phyloP scores from a whole-genome alignment of 1,284 basidiomycete species.

The Schizophyllum amplum region DNA sequence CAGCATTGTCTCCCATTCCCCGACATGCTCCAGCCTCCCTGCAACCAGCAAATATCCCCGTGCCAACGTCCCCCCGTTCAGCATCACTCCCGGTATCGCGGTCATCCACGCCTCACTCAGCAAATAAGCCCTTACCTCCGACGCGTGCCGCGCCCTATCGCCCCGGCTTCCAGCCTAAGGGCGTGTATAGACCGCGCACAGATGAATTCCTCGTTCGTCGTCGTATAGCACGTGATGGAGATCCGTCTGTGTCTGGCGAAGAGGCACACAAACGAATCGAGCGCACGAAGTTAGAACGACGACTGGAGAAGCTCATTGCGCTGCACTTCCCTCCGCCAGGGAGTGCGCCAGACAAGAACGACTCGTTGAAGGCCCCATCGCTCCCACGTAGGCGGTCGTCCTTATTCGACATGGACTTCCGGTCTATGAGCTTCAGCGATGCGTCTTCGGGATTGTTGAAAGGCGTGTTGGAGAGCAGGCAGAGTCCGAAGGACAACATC shows the following conservation, averaged over 20 bases:
- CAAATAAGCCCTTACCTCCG: constrained; percentile 15
- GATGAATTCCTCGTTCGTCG: constrained; percentile 69
- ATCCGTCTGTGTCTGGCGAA: constrained; percentile 6
- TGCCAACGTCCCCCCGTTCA: constrained; percentile 19
- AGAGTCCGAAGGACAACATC: constrained; percentile 41
- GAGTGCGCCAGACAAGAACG: constrained; percentile 13
- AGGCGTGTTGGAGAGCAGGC: constrained; percentile 27
- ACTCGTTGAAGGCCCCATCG: constrained; percentile 12
- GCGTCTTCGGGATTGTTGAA: constrained; percentile 50
- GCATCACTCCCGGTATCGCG: constrained; percentile 20
- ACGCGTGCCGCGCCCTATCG: constrained; percentile 49
- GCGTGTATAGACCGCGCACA: constrained; percentile 61
- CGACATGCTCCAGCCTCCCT: constrained; percentile 5
- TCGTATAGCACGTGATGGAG: constrained; percentile 32
- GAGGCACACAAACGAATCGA: constrained; percentile 45
- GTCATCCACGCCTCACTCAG: constrained; percentile 16
- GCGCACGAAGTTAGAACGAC: constrained; percentile 69
- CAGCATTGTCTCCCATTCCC: constrained; percentile 4
- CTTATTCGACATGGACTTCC: constrained; percentile 58
- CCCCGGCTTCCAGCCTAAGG: constrained; percentile 77
- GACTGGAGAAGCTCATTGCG: constrained; percentile 79
- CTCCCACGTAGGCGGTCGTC: constrained; percentile 43
- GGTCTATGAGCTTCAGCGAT: constrained; percentile 40
- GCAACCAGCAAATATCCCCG: constrained; percentile 16
- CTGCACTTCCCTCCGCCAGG: constrained; percentile 62